Base-by-base conservation (phyloP, 2,329 filamentous ascomycete species). In the Periconia sp. region DNA sequence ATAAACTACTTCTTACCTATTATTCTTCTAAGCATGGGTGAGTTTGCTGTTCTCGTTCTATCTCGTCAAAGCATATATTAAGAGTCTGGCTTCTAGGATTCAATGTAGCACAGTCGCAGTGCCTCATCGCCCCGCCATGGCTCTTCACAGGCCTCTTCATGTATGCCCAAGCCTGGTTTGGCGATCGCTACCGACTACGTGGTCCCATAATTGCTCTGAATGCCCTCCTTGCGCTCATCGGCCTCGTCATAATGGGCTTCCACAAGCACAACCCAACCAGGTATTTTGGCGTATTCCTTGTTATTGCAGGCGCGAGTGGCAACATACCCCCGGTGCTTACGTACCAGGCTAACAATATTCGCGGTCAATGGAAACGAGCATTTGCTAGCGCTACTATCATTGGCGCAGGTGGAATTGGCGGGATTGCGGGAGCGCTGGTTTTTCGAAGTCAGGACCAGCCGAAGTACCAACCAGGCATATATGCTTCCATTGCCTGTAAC, bases 251-350 rank as follows among this genome's bases (percentile, higher is more conserved):
- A 26, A 56, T 60, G 13, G 61, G 54, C 8, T 65, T 59, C 32
- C 43, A 43, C 1, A 23, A 32, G 3, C 59, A 57, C 37, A 48
- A 56, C 21, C 52, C 48, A 15, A 56, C 43, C 9, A 42, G 58
- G 11, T 68, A 66, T 36, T 65, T 66, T 39, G 65, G 63, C 9
- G 56, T 63, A 3, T 68, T 67, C 36, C 46, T 68, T 2, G 62
- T 58, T 18, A 53, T 63, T 22, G 56, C 55, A 2, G 63, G 64
- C 1, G 56, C 57, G 19, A 66, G 64, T 25, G 59, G 54, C 2
- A 61, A 64, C 16, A 48, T 68, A 1, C 56, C 61, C 1, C 59
- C 58, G 6, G 61, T 62, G 18, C 50, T 69, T 17, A 64, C 55
- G 1, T 59, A 49, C 18, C 51, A 55, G 28, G 31, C 31, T 11